phyloP scores from a whole-genome alignment of 2,329 filamentous ascomycete species.

The Trichophyton schoenleinii region DNA sequence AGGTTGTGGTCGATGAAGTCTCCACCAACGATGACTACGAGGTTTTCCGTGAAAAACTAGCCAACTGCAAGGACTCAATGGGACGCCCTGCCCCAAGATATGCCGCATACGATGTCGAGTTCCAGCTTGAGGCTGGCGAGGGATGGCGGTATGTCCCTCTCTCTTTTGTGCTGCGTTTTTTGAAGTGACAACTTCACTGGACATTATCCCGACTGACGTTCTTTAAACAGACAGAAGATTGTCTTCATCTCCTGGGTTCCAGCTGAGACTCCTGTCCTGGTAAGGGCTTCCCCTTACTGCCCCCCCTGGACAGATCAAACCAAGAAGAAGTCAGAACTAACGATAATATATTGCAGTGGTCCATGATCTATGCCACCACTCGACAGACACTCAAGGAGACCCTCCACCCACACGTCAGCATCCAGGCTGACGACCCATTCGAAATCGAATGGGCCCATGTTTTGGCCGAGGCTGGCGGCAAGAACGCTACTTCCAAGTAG shows the following conservation, averaged over 20 bases:
- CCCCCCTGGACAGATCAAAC: background rate
- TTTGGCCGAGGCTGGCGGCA: constrained; percentile 29
- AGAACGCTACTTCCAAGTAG: constrained; percentile 24
- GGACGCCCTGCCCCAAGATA: constrained; percentile 37
- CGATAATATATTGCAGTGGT: constrained; percentile 23
- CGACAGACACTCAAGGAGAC: constrained; percentile 38
- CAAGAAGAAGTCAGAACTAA: constrained; percentile 7
- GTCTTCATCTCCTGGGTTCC: constrained; percentile 40
- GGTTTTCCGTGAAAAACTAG: constrained; percentile 36
- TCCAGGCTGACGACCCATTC: constrained; percentile 31
- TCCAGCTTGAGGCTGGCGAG: constrained; percentile 36
- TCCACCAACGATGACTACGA: constrained; percentile 37
- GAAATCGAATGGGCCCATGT: constrained; percentile 34
- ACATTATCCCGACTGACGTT: constrained; percentile 1
- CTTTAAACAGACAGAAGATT: constrained; percentile 35
- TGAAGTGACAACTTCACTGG: background rate
- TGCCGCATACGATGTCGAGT: constrained; percentile 40
- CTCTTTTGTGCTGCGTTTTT: background rate
- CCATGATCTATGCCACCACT: constrained; percentile 41
- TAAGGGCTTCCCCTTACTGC: constrained; percentile 18
- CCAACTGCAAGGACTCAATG: constrained; percentile 29
- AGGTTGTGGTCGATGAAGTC: constrained; percentile 37
- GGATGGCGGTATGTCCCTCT: constrained; percentile 32
- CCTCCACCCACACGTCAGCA: constrained; percentile 31
- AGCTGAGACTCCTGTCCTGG: constrained; percentile 27